Base-by-base conservation (phyloP, 345 rosid species). In the Salix suchowensis region DNA sequence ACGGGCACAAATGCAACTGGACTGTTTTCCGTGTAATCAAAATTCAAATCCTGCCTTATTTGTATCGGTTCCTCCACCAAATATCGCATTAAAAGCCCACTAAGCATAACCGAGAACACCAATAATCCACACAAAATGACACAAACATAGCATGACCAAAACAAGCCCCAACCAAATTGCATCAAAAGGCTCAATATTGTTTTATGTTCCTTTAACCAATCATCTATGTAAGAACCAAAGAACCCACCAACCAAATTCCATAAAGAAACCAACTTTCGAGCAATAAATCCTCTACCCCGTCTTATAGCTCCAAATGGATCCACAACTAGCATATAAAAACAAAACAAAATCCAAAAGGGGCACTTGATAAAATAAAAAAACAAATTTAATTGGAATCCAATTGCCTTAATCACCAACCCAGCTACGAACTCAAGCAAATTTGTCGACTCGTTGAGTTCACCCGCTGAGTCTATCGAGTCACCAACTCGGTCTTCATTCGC, bases 1-100 rank as follows among this genome's bases (percentile, higher is more conserved):
- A 96, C 39, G 0, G 96, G 89, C 77, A 91, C 86, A 78, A 58
- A 89, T 1, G 98, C 91, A 52, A 85, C 94, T 0, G 99, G 99
- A 78, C 89, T 85, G 68, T 72, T 82, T 80, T 84, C 78, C 0
- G 90, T 84, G 62, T 82, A 91, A 81, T 91, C 95, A 60, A 96
- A 93, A 83, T 84, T 88, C 89, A 96, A 83, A 0, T 34, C 78
- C 68, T 90, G 88, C 85, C 77, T 88, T 11, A 89, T 80, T 32
- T 82, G 82, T 26, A 89, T 72, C 0, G 97, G 99, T 77, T 91
- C 78, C 80, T 86, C 89, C 28, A 91, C 87, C 76, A 93, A 70
- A 83, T 73, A 76, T 83, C 86, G 86, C 86, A 91, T 85, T 48
- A 89, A 26, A 75, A 86, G 52, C 23, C 92, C 93, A 77, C 92